phyloP scores from a whole-genome alignment of 345 rosid species.

The Cochlearia excelsa region DNA sequence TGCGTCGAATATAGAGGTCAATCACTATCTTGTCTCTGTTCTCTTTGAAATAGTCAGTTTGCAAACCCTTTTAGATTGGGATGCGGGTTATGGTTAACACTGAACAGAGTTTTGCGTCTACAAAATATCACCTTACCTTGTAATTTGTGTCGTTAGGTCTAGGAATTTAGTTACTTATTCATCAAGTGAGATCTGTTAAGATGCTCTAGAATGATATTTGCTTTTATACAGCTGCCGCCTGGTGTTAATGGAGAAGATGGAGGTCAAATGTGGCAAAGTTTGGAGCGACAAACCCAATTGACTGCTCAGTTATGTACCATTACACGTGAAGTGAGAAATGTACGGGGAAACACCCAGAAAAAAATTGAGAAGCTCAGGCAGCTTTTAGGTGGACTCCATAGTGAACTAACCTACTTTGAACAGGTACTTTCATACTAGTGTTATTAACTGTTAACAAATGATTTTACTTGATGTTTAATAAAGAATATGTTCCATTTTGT shows the following conservation, averaged over 20 bases:
- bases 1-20: neutral
- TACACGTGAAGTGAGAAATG: conserved; percentile 86
- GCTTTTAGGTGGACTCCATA: conserved; percentile 91
- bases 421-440: conserved; percentile 54
- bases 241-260: conserved; percentile 73
- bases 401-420: conserved; percentile 95
- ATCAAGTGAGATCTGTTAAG: conserved; percentile 12
- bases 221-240: conserved; percentile 54
- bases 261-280: conserved; percentile 76
- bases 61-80: conserved; percentile 7
- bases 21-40: conserved; percentile 2
- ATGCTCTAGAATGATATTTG: conserved; percentile 20
- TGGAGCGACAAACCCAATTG: conserved; percentile 92
- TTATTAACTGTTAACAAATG: conserved; percentile 21
- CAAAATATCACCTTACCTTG: neutral
- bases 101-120: conserved; percentile 1
- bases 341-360: conserved; percentile 96
- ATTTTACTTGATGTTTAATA: conserved; percentile 14
- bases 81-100: conserved; percentile 5
- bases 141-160: conserved; percentile 1
- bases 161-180: conserved; percentile 12
- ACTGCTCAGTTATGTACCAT: conserved; percentile 93
- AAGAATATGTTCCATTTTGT: conserved; percentile 14
- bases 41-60: conserved; percentile 4
- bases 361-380: conserved; percentile 97